Evolutionary conservation across 805 yeast species (phyloP).

Genomic region (Kluyveromyces wickerhamii): DNA sequence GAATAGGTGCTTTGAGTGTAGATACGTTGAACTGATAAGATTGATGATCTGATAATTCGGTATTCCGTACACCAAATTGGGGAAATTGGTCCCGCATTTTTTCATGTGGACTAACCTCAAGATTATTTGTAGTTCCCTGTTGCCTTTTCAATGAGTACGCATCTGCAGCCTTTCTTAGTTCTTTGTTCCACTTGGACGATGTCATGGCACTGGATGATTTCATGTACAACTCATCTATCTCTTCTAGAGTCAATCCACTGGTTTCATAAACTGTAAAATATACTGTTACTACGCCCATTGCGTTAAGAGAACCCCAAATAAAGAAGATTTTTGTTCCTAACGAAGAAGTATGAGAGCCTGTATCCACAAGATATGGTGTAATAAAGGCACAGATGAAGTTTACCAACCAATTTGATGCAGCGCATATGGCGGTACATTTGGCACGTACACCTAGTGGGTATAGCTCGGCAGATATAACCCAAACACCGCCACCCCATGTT

Average conservation of each 20-base stretch:
- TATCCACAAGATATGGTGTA: constrained; percentile 68
- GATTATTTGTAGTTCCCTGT: not conserved
- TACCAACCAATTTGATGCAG: constrained; percentile 74
- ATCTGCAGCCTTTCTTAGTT: constrained; percentile 12
- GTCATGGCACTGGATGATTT: constrained; percentile 47
- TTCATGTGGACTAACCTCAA: not conserved
- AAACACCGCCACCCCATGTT: constrained; percentile 76
- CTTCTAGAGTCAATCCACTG: constrained; percentile 70
- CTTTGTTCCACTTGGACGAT: constrained; percentile 38
- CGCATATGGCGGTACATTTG: constrained; percentile 66
- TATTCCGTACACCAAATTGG: constrained; percentile 4
- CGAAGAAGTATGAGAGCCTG: constrained; percentile 59
- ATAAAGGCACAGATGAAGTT: constrained; percentile 67
- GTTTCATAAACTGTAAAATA: constrained; percentile 72
- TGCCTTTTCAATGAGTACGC: not conserved
- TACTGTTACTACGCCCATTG: constrained; percentile 49
- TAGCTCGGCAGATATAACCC: constrained; percentile 64
- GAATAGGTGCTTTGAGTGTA: no score
- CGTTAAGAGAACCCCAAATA: constrained; percentile 69
- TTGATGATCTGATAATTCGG: not conserved
- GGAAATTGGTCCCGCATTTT: not conserved
- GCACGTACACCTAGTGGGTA: constrained; percentile 69
- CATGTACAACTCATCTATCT: constrained; percentile 67
- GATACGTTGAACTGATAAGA: no score
- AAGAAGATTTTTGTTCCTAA: constrained; percentile 68